Conservation (phyloP, 2,329 filamentous ascomycete genomes). For the Fusarium sp. region DNA sequence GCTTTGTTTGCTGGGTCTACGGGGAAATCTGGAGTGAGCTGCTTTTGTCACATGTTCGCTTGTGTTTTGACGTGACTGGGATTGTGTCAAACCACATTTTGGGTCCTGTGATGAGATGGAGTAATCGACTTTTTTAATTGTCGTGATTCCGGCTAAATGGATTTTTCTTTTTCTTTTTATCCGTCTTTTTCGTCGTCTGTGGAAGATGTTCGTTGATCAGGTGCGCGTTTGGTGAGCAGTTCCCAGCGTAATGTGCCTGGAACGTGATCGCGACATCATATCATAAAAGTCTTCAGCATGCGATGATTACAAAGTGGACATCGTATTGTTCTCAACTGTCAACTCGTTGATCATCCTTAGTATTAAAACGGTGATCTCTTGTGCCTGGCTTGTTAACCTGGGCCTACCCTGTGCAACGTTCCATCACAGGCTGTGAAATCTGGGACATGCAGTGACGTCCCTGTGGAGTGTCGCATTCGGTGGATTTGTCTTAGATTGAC, state of each 20-base stretch:
- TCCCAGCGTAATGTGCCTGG: background rate
- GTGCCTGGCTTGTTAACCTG: no score
- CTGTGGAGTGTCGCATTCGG: no score
- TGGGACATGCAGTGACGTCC: no score
- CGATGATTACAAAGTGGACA: background rate
- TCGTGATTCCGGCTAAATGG: constrained; percentile 13
- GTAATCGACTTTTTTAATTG: background rate
- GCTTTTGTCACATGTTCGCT: constrained; percentile 17
- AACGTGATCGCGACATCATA: no score
- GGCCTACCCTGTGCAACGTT: background rate
- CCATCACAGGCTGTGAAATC: background rate
- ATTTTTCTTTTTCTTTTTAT: no score
- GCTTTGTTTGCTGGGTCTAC: constrained; percentile 2
- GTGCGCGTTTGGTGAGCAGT: background rate
- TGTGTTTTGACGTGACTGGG: background rate
- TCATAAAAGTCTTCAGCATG: background rate
- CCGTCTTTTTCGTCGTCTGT: background rate
- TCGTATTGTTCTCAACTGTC: background rate
- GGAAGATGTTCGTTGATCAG: background rate
- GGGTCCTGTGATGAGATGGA: constrained; percentile 2
- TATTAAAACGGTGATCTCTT: no score
- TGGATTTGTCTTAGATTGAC: background rate
- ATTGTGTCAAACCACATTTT: constrained; percentile 2
- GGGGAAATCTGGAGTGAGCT: constrained; percentile 14
- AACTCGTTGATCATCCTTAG: background rate